Conservation (phyloP, 768 basidiomycete species). For the Russula sp. region DNA sequence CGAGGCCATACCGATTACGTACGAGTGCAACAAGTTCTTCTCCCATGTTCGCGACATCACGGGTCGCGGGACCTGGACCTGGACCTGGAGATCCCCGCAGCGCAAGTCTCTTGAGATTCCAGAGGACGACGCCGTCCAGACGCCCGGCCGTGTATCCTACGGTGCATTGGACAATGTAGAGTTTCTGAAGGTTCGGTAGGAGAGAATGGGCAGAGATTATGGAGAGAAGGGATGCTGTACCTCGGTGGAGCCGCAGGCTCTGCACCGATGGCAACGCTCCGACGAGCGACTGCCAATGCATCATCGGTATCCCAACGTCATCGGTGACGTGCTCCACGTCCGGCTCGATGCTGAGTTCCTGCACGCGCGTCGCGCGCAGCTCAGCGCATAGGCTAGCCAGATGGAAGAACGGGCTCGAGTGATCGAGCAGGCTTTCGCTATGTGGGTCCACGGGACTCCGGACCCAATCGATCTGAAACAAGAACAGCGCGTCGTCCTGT, state of each 20-base stretch:
- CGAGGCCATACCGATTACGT: constrained; percentile 3
- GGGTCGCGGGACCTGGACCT: not conserved
- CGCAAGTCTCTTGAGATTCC: constrained; percentile 13
- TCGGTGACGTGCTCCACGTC: not conserved
- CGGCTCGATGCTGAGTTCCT: not conserved
- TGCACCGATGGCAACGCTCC: not conserved
- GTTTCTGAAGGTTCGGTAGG: constrained; percentile 10
- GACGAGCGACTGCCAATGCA: constrained; percentile 1
- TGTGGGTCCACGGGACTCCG: constrained; percentile 14
- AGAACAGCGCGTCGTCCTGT: constrained; percentile 3
- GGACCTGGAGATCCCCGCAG: not conserved
- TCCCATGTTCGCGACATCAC: not conserved
- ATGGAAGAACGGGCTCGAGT: constrained; percentile 19
- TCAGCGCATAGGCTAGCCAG: constrained; percentile 4
- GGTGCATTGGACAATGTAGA: constrained; percentile 2
- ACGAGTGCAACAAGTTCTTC: constrained; percentile 9
- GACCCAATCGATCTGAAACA: constrained; percentile 12
- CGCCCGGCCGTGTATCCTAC: not conserved
- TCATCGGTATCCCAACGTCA: not conserved
- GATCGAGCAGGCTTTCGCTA: constrained; percentile 5
- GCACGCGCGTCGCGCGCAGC: not conserved
- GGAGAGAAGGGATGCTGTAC: not conserved
- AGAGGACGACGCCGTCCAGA: not conserved
- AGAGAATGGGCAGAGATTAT: not conserved
- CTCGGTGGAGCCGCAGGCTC: not conserved